phyloP scores from a whole-genome alignment of 148 eudicot genomes.

The Rheum nobile region DNA sequence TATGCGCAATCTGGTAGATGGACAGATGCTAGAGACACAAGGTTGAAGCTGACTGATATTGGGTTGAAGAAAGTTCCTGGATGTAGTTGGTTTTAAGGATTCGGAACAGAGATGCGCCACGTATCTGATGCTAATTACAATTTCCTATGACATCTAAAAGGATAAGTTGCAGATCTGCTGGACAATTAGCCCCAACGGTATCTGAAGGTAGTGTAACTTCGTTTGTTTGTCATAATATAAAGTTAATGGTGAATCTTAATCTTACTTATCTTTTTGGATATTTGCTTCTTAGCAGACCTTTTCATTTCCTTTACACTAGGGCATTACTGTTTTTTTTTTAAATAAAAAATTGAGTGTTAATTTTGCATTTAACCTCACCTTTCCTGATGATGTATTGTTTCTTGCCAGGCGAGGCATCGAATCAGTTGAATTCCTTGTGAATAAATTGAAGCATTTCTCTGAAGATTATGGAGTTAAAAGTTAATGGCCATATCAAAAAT shows the following conservation, averaged over 20 bases:
- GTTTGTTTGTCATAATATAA: background rate
- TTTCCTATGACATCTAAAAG: background rate
- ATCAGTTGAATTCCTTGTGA: background rate
- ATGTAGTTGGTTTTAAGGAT: constrained; percentile 42
- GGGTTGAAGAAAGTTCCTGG: constrained; percentile 59
- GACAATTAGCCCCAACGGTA: background rate
- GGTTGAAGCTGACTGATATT: constrained; percentile 30
- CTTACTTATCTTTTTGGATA: background rate
- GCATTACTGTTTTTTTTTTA: background rate
- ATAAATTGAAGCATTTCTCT: background rate
- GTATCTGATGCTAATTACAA: background rate
- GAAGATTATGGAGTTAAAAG: background rate
- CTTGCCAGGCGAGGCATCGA: background rate
- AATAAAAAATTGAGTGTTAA: background rate
- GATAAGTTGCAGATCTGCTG: background rate
- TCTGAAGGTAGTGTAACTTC: background rate
- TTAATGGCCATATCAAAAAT: background rate
- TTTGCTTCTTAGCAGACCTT: background rate
- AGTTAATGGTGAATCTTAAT: background rate
- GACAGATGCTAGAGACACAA: constrained; percentile 42
- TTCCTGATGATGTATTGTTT: background rate
- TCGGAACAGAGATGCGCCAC: background rate
- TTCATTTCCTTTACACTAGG: background rate
- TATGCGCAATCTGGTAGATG: constrained; percentile 60
- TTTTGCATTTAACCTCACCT: background rate